Percentiles rank a stretch among this genome's conserved stretches.
Evolutionary conservation across 1,139 yeast genomes (phyloP).

Genomic region (Yamadazyma sp.): DNA sequence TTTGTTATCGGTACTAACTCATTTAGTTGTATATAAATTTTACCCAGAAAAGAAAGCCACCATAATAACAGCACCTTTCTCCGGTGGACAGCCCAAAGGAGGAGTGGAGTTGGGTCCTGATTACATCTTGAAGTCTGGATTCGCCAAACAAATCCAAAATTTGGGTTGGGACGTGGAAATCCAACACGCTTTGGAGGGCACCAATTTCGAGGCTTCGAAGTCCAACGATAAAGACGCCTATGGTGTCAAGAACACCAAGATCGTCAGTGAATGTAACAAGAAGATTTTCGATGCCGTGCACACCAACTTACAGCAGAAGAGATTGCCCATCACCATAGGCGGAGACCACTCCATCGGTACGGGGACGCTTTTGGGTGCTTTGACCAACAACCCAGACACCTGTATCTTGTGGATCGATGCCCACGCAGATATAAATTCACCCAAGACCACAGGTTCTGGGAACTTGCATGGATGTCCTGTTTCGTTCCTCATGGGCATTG

Average conservation of each 20-base stretch:
- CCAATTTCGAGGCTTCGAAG: constrained; percentile 43
- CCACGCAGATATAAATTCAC: constrained; percentile 94
- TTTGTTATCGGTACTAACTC: no score
- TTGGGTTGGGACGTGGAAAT: constrained; percentile 73
- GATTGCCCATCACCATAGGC: constrained; percentile 82
- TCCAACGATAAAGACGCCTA: constrained; percentile 46
- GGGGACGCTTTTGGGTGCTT: constrained; percentile 86
- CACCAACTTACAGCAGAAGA: constrained; percentile 46
- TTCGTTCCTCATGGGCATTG: constrained; percentile 81
- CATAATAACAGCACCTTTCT: constrained; percentile 81
- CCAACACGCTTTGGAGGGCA: constrained; percentile 55
- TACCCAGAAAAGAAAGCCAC: constrained; percentile 57
- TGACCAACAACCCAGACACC: constrained; percentile 79
- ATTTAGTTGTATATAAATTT: constrained; percentile 43
- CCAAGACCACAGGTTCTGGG: constrained; percentile 83
- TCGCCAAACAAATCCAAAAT: constrained; percentile 57
- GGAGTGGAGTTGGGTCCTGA: constrained; percentile 97
- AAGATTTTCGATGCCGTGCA: constrained; percentile 63
- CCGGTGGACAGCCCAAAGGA: constrained; percentile 94
- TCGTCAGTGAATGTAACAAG: constrained; percentile 74
- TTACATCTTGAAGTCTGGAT: constrained; percentile 70
- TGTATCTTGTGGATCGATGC: constrained; percentile 97
- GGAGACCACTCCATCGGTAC: constrained; percentile 98
- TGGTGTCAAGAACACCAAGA: constrained; percentile 70
- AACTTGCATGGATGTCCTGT: constrained; percentile 97